Conservation (phyloP, 192 early-diverging fungal species). For the Chytriomyces hyalinus region DNA sequence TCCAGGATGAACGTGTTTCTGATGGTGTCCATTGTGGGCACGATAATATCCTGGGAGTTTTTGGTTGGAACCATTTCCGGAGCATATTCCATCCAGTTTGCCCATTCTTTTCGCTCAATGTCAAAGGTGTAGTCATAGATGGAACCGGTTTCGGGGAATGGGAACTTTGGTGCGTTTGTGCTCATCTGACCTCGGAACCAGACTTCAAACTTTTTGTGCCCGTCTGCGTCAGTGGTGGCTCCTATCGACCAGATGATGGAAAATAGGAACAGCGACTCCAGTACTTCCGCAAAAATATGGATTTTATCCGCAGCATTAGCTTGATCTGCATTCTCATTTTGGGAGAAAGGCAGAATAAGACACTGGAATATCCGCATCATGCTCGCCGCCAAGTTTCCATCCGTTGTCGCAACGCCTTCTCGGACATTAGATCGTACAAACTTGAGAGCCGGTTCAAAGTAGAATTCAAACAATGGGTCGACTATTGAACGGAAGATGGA, state of each 20-base stretch:
- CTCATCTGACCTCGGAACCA: constrained; percentile 48
- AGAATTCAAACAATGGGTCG: constrained; percentile 54
- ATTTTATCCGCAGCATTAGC: constrained; percentile 35
- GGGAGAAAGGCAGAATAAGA: constrained; percentile 45
- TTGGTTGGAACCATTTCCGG: constrained; percentile 54
- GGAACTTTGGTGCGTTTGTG: constrained; percentile 18
- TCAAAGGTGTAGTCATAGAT: constrained; percentile 64
- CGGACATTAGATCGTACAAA: constrained; percentile 56
- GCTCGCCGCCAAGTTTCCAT: constrained; percentile 58
- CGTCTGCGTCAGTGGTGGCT: constrained; percentile 58
- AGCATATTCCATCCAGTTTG: constrained; percentile 57
- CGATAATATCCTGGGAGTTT: constrained; percentile 53
- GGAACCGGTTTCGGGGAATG: constrained; percentile 50
- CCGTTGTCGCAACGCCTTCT: constrained; percentile 59
- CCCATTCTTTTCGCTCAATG: constrained; percentile 49
- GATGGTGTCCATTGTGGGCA: constrained; percentile 66
- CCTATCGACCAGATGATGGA: constrained; percentile 68
- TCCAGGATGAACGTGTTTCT: constrained; percentile 64
- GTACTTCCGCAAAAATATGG: constrained; percentile 43
- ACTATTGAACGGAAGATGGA: constrained; percentile 42
- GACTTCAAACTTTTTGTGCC: constrained; percentile 61
- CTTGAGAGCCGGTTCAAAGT: constrained; percentile 49
- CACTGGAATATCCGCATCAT: constrained; percentile 59
- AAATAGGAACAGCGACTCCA: constrained; percentile 63
- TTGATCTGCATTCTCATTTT: constrained; percentile 22